Percentiles rank a stretch among this genome's conserved stretches.
phyloP scores from a whole-genome alignment of 2,329 filamentous ascomycete genomes.

The Sclerotiophoma versabilis region DNA sequence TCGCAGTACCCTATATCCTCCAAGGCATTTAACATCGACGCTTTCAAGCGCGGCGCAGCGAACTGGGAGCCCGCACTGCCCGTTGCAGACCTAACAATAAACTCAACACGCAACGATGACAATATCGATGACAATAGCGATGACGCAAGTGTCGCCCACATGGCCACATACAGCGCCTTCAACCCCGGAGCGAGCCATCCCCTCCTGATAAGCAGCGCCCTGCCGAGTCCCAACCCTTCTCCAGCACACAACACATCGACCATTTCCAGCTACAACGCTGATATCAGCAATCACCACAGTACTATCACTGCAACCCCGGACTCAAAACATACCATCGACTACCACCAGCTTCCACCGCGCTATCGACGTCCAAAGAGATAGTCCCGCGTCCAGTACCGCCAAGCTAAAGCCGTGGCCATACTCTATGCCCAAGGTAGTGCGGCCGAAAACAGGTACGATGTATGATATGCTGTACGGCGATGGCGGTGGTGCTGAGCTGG shows the following conservation, averaged over 20 bases:
- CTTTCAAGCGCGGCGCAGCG: background rate
- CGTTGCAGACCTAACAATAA: background rate
- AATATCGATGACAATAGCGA: background rate
- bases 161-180: slow-evolving; percentile 14
- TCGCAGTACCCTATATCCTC: background rate
- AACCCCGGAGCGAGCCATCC: slow-evolving; percentile 13
- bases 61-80: slow-evolving; percentile 9
- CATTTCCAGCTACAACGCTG: no score
- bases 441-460: slow-evolving; percentile 22
- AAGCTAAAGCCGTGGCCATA: background rate
- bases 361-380: background rate
- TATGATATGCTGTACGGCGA: slow-evolving; percentile 11
- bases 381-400: background rate
- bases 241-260: background rate
- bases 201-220: slow-evolving; percentile 2
- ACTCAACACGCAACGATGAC: background rate
- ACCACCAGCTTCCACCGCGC: no score
- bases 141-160: background rate
- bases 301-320: no score
- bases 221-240: background rate
- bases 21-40: background rate
- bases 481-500: background rate
- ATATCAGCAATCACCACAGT: no score
- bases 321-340: no score
- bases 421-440: slow-evolving; percentile 16